phyloP scores from a whole-genome alignment of 768 basidiomycete genomes.

The Mrakia hoshinonis region DNA sequence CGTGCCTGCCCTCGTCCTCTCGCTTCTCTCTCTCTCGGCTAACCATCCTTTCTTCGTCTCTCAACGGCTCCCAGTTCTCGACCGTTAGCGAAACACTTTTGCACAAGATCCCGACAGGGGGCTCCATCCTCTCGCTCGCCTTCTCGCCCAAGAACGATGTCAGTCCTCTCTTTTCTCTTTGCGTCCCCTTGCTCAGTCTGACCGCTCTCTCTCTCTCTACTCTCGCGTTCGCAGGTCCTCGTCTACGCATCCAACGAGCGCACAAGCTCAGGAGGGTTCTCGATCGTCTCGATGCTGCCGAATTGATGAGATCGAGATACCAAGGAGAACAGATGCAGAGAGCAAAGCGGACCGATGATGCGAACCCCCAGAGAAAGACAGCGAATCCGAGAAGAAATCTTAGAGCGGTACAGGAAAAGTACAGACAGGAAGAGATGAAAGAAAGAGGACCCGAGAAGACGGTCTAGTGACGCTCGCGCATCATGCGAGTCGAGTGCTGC shows the following conservation, averaged over 20 bases:
- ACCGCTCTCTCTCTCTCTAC: not conserved
- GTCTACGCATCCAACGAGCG: not conserved
- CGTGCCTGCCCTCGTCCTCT: not conserved
- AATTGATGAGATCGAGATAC: no score
- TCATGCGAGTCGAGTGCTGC: no score
- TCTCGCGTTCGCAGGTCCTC: not conserved
- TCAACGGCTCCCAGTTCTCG: slow-evolving; percentile 10
- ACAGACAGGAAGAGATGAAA: no score
- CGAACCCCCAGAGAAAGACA: no score
- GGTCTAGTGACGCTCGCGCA: no score
- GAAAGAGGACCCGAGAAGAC: no score
- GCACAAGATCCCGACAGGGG: slow-evolving; percentile 9
- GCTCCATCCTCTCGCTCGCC: not conserved
- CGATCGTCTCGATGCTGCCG: not conserved
- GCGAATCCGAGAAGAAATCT: no score
- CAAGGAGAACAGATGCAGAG: no score
- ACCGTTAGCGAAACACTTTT: slow-evolving; percentile 12
- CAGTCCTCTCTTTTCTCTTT: not conserved
- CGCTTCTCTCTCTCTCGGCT: not conserved
- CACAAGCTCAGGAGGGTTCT: not conserved
- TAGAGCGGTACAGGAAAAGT: no score
- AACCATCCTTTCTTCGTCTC: not conserved
- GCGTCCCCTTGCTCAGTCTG: not conserved
- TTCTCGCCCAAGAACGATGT: slow-evolving; percentile 25
- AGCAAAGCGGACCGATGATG: no score